These are phyloP conservation scores for Annulohypoxylon truncatum DNA, from an alignment of 2,329 filamentous ascomycete species.

Conservation along the genomic window DNA sequence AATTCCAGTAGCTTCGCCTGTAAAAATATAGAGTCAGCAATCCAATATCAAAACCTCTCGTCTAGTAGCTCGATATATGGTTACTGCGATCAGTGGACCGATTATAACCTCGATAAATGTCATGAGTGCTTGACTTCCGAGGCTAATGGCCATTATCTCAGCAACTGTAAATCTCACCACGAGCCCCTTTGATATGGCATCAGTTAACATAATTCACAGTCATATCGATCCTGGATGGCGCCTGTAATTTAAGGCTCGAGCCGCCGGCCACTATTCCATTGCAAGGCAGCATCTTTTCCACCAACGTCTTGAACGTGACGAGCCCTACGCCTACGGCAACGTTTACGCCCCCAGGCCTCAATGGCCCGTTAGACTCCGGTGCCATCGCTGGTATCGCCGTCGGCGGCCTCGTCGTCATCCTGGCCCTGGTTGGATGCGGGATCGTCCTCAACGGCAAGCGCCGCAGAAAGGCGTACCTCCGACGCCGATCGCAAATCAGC, in stretches of 20 bases:
- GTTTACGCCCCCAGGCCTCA: constrained; percentile 55
- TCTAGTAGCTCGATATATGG: constrained; percentile 59
- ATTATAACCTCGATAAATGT: constrained; percentile 57
- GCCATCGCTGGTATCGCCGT: constrained; percentile 69
- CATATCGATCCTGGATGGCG: constrained; percentile 61
- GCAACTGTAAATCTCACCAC: constrained; percentile 61
- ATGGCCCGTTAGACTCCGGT: constrained; percentile 62
- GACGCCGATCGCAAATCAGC: constrained; percentile 57
- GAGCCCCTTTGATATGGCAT: not conserved
- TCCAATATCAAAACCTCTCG: constrained; percentile 63
- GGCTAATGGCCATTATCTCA: constrained; percentile 55
- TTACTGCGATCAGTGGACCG: constrained; percentile 65
- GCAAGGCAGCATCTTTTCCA: constrained; percentile 65
- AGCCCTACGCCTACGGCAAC: constrained; percentile 57
- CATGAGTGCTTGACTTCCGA: constrained; percentile 58
- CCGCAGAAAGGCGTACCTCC: constrained; percentile 64
- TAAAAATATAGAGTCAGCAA: constrained; percentile 58
- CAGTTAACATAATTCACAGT: constrained; percentile 42
- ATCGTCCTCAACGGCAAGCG: constrained; percentile 69
- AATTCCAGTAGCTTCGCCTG: constrained; percentile 62
- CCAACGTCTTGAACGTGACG: constrained; percentile 60
- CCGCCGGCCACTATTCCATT: constrained; percentile 62
- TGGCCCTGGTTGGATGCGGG: constrained; percentile 61
- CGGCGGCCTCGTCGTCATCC: constrained; percentile 60
- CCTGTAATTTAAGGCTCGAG: constrained; percentile 64